Conservation (phyloP, 257 asterid genomes). For the Sherardia arvensis region DNA sequence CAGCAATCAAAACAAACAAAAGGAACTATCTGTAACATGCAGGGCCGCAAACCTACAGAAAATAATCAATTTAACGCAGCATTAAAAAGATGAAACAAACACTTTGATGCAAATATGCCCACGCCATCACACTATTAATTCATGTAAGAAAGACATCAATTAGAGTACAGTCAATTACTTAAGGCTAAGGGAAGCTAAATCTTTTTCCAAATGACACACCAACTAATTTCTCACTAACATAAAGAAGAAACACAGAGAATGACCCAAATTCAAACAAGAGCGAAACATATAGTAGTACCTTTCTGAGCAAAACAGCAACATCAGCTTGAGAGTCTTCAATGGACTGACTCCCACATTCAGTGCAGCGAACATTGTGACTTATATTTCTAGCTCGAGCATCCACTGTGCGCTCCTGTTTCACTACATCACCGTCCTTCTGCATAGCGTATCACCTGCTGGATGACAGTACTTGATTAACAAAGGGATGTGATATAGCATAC, state of each 20-base stretch:
- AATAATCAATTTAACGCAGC: no score
- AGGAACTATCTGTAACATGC: no score
- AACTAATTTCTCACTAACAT: neutral
- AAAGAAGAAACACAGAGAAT: neutral
- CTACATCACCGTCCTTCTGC: constrained; percentile 48
- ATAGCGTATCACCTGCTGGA: constrained; percentile 27
- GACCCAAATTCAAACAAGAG: neutral
- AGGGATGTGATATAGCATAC: no score
- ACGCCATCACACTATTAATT: no score
- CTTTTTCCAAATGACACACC: neutral
- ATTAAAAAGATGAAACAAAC: no score
- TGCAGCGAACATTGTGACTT: constrained; percentile 92
- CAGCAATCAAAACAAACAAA: neutral
- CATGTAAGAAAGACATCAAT: neutral
- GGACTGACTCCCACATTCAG: constrained; percentile 95
- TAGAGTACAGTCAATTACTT: neutral
- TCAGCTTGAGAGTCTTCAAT: constrained; percentile 97
- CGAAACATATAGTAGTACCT: constrained; percentile 33
- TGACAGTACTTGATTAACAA: no score
- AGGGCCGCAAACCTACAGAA: no score
- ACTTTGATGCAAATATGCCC: no score
- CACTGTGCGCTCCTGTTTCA: constrained; percentile 49
- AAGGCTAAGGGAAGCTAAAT: neutral
- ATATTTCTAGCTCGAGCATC: constrained; percentile 88
- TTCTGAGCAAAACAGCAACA: constrained; percentile 74